phyloP scores from a whole-genome alignment of 2,329 filamentous ascomycete species.

The Amesomyces nigricolor region DNA sequence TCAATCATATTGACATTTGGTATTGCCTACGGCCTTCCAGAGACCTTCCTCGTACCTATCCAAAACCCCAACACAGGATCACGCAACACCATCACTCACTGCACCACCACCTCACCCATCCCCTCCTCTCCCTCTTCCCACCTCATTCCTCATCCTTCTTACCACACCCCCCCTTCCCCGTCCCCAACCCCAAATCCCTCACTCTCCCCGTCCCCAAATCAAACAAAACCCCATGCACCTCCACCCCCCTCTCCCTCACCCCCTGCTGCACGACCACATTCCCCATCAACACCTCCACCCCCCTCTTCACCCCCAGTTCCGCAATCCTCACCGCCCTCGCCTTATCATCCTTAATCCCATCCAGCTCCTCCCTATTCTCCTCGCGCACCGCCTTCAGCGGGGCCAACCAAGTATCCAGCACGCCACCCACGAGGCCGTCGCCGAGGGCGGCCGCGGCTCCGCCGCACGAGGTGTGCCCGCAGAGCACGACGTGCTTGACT shows the following conservation, averaged over 20 bases:
- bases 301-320: constrained; percentile 69
- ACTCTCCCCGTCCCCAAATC: constrained; percentile 51
- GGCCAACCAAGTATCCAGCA: constrained; percentile 51
- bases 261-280: constrained; percentile 67
- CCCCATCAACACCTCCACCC: constrained; percentile 61
- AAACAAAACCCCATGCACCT: constrained; percentile 74
- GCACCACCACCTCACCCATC: constrained; percentile 27
- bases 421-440: constrained; percentile 44
- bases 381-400: constrained; percentile 43
- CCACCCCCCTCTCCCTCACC: constrained; percentile 61
- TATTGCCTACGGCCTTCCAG: too few species aligned
- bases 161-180: constrained; percentile 23
- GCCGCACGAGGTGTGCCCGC: constrained; percentile 63
- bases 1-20: too few species aligned
- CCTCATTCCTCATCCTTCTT: constrained; percentile 31
- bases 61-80: too few species aligned
- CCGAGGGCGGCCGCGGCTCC: constrained; percentile 56
- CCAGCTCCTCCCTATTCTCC: constrained; percentile 50
- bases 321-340: constrained; percentile 57
- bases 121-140: constrained; percentile 40
- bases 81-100: constrained; percentile 13
- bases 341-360: constrained; percentile 46
- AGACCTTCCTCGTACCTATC: too few species aligned
- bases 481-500: constrained; percentile 65
- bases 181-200: constrained; percentile 44